Conservation (phyloP, 169 alveolate species). For the Ichthyophthirius multifiliis region DNA sequence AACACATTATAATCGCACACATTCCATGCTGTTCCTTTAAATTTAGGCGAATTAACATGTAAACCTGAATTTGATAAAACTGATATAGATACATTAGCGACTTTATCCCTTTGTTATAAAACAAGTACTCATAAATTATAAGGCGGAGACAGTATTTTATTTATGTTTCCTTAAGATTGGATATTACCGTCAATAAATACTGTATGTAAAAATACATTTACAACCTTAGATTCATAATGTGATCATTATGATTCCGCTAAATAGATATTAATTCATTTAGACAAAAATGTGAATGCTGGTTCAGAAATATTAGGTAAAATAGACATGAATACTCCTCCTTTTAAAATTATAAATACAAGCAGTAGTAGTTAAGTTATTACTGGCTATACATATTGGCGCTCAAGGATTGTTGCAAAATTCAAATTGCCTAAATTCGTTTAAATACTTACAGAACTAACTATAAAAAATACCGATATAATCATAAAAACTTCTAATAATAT, state of each 20-base stretch:
- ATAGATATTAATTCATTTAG: neutral
- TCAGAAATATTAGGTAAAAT: neutral
- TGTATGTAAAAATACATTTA: neutral
- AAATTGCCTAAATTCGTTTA: neutral
- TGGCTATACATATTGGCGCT: neutral
- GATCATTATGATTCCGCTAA: neutral
- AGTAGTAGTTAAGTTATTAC: neutral
- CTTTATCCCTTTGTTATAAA: neutral
- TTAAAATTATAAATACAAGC: neutral
- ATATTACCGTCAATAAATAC: neutral
- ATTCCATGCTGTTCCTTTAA: neutral
- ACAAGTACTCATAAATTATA: neutral
- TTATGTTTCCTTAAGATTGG: neutral
- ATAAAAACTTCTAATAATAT: neutral
- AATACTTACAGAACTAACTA: neutral
- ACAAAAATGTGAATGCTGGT: neutral
- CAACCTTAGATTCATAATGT: neutral
- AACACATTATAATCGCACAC: neutral
- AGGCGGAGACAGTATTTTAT: neutral
- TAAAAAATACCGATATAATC: neutral
- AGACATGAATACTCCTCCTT: constrained; percentile 3
- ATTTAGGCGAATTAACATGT: neutral
- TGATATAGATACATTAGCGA: neutral
- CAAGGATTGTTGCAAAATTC: neutral
- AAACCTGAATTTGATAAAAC: neutral